phyloP scores from a whole-genome alignment of 805 yeast genomes.

The Suhomyces sp. region DNA sequence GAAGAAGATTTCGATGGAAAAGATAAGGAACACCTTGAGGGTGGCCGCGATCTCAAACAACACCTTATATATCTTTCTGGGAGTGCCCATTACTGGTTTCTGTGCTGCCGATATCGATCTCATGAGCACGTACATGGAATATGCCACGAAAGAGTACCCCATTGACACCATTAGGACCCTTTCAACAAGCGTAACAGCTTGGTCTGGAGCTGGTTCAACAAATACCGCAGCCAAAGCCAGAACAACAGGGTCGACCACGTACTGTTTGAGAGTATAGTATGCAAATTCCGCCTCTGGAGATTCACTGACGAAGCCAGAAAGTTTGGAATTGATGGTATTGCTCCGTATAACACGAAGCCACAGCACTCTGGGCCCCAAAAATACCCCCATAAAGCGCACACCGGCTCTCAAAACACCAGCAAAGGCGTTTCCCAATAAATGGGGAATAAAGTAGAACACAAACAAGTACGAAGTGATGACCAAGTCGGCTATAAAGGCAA shows the following conservation, averaged over 20 bases:
- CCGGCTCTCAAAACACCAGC: background rate
- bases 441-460: slow-evolving; percentile 47
- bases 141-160: slow-evolving; percentile 31
- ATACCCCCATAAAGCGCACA: background rate
- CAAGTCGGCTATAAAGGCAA: slow-evolving; percentile 30
- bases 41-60: slow-evolving; percentile 59
- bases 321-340: background rate
- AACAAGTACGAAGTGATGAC: slow-evolving; percentile 37
- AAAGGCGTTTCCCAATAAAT: slow-evolving; percentile 30
- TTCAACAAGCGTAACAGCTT: slow-evolving; percentile 30
- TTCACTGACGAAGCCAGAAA: background rate
- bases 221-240: slow-evolving; percentile 15
- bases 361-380: background rate
- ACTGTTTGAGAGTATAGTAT: slow-evolving; percentile 7
- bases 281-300: background rate
- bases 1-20: slow-evolving; percentile 73
- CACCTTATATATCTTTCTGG: slow-evolving; percentile 49
- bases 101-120: slow-evolving; percentile 24
- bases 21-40: slow-evolving; percentile 69
- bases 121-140: slow-evolving; percentile 27
- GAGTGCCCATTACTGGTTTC: slow-evolving; percentile 48
- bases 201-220: slow-evolving; percentile 13
- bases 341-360: background rate
- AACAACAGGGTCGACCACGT: slow-evolving; percentile 18
- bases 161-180: slow-evolving; percentile 34